These are phyloP conservation scores for Camelina hispida DNA, from an alignment of 345 rosid genomes.

Conservation along the genomic window DNA sequence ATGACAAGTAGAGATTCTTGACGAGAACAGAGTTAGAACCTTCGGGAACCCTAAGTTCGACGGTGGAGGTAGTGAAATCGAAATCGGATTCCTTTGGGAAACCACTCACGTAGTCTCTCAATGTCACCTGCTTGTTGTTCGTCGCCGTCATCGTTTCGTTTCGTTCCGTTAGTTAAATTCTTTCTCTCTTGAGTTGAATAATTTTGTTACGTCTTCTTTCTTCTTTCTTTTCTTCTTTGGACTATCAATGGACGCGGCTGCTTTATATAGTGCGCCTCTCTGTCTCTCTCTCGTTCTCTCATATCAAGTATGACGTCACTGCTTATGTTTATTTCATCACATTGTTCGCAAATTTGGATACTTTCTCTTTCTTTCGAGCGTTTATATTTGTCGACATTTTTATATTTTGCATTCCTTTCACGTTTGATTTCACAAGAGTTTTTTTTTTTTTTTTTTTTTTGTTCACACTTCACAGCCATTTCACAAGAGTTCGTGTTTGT, in stretches of 20 bases:
- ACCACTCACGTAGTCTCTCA: slow-evolving; percentile 50
- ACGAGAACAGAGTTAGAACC: slow-evolving; percentile 48
- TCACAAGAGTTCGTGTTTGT: too few relatives aligned
- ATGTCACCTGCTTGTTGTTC: slow-evolving; percentile 61
- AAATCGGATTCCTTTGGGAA: slow-evolving; percentile 58
- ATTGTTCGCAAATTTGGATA: slow-evolving; percentile 1
- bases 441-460: too few relatives aligned
- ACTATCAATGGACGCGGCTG: not conserved
- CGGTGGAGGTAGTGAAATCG: slow-evolving; percentile 37
- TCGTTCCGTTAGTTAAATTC: not conserved
- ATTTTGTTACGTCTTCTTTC: not conserved
- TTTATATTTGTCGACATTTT: not conserved
- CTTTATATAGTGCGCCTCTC: slow-evolving; percentile 21
- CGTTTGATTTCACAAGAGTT: too few relatives aligned
- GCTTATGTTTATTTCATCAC: slow-evolving; percentile 4
- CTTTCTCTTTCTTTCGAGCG: not conserved
- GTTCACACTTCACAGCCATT: too few relatives aligned
- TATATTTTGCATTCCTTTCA: too few relatives aligned
- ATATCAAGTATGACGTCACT: slow-evolving; percentile 33
- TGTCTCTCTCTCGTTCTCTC: not conserved
- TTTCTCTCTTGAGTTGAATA: not conserved
- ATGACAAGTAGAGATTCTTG: slow-evolving; percentile 66
- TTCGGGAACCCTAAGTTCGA: slow-evolving; percentile 41
- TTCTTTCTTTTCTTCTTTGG: not conserved
- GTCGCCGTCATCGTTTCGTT: slow-evolving; percentile 31